These are phyloP conservation scores for Pulveroboletus frians DNA, from an alignment of 768 basidiomycete genomes.

Conservation along the genomic window DNA sequence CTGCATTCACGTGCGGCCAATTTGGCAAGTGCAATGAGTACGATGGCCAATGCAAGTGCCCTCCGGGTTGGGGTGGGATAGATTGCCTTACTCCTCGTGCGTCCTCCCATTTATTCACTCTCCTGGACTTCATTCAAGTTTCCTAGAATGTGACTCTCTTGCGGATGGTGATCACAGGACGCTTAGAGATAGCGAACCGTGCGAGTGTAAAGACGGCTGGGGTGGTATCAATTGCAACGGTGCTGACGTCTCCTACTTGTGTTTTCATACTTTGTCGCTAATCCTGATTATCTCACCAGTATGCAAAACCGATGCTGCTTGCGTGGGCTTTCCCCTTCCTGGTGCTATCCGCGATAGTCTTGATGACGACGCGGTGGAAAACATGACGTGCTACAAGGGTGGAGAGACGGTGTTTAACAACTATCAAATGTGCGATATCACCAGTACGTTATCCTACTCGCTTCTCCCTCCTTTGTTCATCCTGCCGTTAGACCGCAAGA, in stretches of 20 bases:
- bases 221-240: slow-evolving; percentile 97
- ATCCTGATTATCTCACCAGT: slow-evolving; percentile 44
- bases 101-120: slow-evolving; percentile 30
- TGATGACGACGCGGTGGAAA: slow-evolving; percentile 38
- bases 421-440: slow-evolving; percentile 98
- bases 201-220: slow-evolving; percentile 95
- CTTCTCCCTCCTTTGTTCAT: background rate
- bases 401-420: slow-evolving; percentile 93
- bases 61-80: slow-evolving; percentile 95
- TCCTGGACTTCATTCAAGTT: background rate
- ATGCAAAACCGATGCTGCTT: slow-evolving; percentile 78
- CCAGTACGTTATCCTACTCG: slow-evolving; percentile 55
- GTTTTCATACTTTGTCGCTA: background rate
- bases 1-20: slow-evolving; percentile 88
- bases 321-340: slow-evolving; percentile 68
- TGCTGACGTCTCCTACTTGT: slow-evolving; percentile 31
- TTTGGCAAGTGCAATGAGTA: slow-evolving; percentile 87
- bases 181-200: slow-evolving; percentile 70
- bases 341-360: slow-evolving; percentile 37
- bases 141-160: slow-evolving; percentile 86
- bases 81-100: slow-evolving; percentile 90
- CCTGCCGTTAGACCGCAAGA: slow-evolving; percentile 71
- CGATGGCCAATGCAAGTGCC: slow-evolving; percentile 95
- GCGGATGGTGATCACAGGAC: slow-evolving; percentile 84
- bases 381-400: slow-evolving; percentile 93